These are phyloP conservation scores for Vitis amurensis DNA, from an alignment of 164 flowering plant species.

Conservation along the genomic window DNA sequence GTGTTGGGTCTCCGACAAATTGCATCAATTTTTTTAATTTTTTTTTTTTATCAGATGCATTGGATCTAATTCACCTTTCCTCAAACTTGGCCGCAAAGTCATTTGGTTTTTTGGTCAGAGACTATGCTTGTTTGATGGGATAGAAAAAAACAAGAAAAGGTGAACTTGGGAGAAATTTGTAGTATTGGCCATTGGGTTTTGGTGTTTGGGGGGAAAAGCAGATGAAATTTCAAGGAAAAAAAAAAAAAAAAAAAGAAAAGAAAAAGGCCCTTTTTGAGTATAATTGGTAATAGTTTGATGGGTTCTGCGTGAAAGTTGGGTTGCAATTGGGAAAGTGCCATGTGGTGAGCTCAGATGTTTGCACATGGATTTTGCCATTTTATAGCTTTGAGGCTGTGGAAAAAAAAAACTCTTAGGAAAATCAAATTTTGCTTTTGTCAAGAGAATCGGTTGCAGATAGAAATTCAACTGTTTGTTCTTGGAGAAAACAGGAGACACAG, in stretches of 20 bases:
- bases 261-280: background rate
- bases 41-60: no score
- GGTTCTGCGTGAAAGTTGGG: background rate
- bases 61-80: no score
- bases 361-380: slow-evolving; percentile 21
- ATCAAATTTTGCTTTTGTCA: slow-evolving; percentile 10
- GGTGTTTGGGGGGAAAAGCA: no score
- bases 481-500: background rate
- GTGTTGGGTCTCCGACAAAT: slow-evolving; percentile 2
- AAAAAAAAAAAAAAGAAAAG: background rate
- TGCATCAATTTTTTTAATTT: background rate
- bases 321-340: slow-evolving; percentile 1
- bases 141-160: no score
- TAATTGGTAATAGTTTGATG: background rate
- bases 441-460: slow-evolving; percentile 25
- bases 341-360: slow-evolving; percentile 11
- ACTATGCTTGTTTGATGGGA: no score
- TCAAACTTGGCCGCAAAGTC: background rate
- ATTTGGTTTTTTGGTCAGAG: background rate
- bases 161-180: no score
- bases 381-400: slow-evolving; percentile 4
- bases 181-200: no score
- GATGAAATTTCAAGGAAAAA: no score
- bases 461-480: slow-evolving; percentile 4
- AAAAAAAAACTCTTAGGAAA: background rate